Base-by-base conservation (phyloP, 176 grass and related monocot species). In the Thalia dealbata region DNA sequence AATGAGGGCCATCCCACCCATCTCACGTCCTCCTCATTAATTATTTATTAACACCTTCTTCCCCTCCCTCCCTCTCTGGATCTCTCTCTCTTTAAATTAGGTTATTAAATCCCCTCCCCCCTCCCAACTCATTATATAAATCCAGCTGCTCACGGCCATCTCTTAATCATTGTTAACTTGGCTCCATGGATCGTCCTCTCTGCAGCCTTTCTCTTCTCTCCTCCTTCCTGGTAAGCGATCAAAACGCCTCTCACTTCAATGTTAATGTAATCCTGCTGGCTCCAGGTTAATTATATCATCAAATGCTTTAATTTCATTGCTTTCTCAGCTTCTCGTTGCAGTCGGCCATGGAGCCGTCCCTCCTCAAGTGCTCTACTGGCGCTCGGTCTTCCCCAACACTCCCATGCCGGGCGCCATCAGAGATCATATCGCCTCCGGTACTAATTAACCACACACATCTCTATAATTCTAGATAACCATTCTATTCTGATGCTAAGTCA, bases 351-450 rank as follows among this genome's bases (percentile, higher is more conserved):
- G 85, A 72, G 82, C 74, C 35, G 30, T 76, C 10, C 32, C 89
- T 70, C 82, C 89, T 14, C 80, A 78, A 13, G 11, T 52, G 56
- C 69, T 75, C 14, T 89, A 92, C 73, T 89, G 90, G 90, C 73
- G 79, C 32, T 79, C 86, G 38, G 78, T 77, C 71, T 78, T 92
- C 51, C 86, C 83, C 14, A 61, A 76, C 75, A 84, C 83, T 25
- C 80, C 83, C 72, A 92, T 92, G 82, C 89, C 83, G 3, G 76
- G 67, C 43, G 79, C 89, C 58, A 77, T 92, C 75, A 78, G 76
- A 45, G 78, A 79, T 48, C 80, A 81, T 21, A 79, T 91, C 9
- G 71, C 24, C 3, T 19, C 43, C 43, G 35, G 77, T 69, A n/a
- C n/a, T n/a, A n/a, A n/a, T n/a, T n/a, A n/a, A n/a, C n/a, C n/a